These are phyloP conservation scores for Platanus orientalis DNA, from an alignment of 164 flowering plant species.

Conservation along the genomic window DNA sequence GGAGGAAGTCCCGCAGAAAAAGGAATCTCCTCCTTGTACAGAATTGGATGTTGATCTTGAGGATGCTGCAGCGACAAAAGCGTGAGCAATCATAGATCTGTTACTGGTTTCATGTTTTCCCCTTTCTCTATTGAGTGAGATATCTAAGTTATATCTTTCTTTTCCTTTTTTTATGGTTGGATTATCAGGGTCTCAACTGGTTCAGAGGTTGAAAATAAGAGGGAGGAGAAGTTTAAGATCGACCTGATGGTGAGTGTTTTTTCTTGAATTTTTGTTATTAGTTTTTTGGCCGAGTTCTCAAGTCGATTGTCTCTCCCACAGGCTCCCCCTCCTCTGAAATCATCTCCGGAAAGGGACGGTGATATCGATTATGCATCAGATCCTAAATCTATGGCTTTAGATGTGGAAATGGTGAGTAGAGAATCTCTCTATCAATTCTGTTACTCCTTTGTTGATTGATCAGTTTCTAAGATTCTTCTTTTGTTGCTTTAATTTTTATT, in stretches of 20 bases:
- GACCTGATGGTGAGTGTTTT: slow-evolving; percentile 83
- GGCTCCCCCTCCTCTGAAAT: slow-evolving; percentile 64
- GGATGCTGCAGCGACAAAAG: slow-evolving; percentile 22
- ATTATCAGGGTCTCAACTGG: slow-evolving; percentile 32
- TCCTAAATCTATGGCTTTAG: slow-evolving; percentile 34
- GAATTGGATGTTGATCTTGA: slow-evolving; percentile 30
- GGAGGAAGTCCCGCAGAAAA: slow-evolving; percentile 34
- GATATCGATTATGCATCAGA: slow-evolving; percentile 29
- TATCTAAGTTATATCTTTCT: slow-evolving; percentile 1
- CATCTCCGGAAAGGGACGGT: slow-evolving; percentile 69
- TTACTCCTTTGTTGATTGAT: not conserved
- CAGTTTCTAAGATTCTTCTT: not conserved
- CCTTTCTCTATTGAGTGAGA: too few relatives aligned
- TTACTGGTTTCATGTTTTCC: not conserved
- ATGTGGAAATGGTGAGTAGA: slow-evolving; percentile 46
- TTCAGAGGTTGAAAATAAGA: slow-evolving; percentile 31
- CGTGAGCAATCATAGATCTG: slow-evolving; percentile 34
- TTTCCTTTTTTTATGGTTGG: not conserved
- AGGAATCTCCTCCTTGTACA: slow-evolving; percentile 37
- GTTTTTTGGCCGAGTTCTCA: not conserved
- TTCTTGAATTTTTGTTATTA: not conserved
- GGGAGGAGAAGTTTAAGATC: slow-evolving; percentile 73
- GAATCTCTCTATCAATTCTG: not conserved
- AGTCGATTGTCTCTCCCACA: slow-evolving; percentile 9
- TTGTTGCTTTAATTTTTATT: not conserved